Percentiles rank a stretch among this genome's conserved stretches.
phyloP scores from a whole-genome alignment of 73 alveolate genomes.

The Paramecium tetraurelia region DNA sequence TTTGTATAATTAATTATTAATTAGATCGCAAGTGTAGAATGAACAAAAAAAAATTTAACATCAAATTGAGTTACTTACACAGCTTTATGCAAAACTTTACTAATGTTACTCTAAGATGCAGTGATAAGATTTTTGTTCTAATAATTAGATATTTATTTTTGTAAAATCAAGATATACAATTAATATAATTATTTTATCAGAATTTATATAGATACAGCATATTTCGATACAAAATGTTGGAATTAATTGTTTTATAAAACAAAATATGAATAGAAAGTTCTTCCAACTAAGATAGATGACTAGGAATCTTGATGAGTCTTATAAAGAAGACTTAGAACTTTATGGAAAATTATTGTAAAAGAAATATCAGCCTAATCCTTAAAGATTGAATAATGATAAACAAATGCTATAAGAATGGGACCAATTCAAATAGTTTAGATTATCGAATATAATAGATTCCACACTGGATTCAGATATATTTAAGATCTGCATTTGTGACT shows the following conservation, averaged over 20 bases:
- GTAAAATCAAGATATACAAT: neutral
- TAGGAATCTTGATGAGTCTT: neutral
- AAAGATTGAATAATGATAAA: neutral
- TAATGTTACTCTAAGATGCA: neutral
- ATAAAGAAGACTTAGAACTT: neutral
- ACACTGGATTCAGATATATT: neutral
- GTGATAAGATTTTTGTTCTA: neutral
- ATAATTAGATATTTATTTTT: neutral
- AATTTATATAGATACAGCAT: neutral
- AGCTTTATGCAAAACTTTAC: neutral
- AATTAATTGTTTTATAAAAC: neutral
- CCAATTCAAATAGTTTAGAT: neutral
- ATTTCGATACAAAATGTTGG: neutral
- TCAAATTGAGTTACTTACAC: neutral
- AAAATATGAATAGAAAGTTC: slow-evolving; percentile 33
- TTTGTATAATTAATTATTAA: neutral
- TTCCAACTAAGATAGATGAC: slow-evolving; percentile 37
- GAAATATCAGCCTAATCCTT: neutral
- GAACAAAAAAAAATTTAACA: neutral
- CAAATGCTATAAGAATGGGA: neutral
- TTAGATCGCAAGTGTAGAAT: neutral
- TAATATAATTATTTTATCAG: neutral
- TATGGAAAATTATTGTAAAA: neutral
- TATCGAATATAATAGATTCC: neutral
- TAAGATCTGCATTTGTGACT: slow-evolving; percentile 23